These are phyloP conservation scores for Aspergillus uvarum DNA, from an alignment of 2,329 filamentous ascomycete species.

Conservation along the genomic window DNA sequence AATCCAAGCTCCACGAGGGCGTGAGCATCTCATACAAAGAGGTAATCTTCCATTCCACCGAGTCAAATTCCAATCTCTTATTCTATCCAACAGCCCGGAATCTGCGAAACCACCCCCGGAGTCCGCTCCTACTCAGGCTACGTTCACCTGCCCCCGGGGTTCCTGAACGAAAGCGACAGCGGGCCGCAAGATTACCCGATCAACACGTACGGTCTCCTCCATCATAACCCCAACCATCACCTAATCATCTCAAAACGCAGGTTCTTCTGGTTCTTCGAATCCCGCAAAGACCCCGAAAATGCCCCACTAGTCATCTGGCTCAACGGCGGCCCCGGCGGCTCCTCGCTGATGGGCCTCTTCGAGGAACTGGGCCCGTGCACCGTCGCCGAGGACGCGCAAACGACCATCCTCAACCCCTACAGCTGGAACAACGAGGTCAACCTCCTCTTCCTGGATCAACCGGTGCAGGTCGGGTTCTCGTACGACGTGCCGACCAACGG, in stretches of 20 bases:
- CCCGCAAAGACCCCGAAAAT: conserved; percentile 43
- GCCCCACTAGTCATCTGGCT: conserved; percentile 54
- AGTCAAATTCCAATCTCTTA: no score
- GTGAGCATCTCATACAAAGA: conserved; percentile 2
- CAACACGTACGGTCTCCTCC: not conserved
- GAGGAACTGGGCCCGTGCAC: conserved; percentile 49
- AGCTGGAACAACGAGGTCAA: conserved; percentile 9
- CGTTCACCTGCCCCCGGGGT: not conserved
- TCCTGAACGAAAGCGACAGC: not conserved
- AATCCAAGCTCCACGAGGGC: conserved; percentile 3
- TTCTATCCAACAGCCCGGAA: not conserved
- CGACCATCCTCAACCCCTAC: conserved; percentile 1
- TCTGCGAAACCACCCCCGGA: conserved; percentile 4
- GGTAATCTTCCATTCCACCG: not conserved
- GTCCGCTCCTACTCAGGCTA: conserved; percentile 4
- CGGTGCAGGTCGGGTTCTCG: conserved; percentile 2
- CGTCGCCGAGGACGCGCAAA: conserved; percentile 19
- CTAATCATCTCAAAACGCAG: not conserved
- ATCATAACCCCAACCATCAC: not conserved
- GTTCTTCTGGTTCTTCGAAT: conserved; percentile 47
- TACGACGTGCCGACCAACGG: conserved; percentile 5
- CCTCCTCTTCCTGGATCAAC: conserved; percentile 4
- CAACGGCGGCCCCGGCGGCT: conserved; percentile 55
- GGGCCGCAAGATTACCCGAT: conserved; percentile 5
- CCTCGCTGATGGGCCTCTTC: conserved; percentile 55